Evolutionary conservation across 2,329 filamentous ascomycete genomes (phyloP), one percentile per base, ranked within the genome.

Genomic region (Westerdykella aurantiaca): DNA sequence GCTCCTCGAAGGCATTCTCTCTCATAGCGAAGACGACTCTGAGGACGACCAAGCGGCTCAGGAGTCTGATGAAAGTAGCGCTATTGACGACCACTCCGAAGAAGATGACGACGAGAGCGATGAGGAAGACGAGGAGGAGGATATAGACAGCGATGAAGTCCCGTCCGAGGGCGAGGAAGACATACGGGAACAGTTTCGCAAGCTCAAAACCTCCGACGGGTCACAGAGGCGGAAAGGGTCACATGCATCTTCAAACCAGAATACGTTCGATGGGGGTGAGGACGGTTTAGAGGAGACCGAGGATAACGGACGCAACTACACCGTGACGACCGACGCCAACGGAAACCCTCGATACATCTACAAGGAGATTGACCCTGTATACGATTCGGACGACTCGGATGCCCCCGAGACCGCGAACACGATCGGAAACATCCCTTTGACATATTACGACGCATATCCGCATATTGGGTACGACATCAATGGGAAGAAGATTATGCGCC

Each of bases 401-500:
- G 84, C 83, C 3, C 81, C 85, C 49, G 85, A 81, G 44, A 80
- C 83, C 22, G 77, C 76, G 41, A 98, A 98, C 71, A 97, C 93
- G 0, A 96, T 98, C 58, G 94, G 93, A 55, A 78, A 97, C 64
- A 98, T 98, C 47, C 88, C 90, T 5, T 73, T 97, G 39, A 85
- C 86, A 3, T 97, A 95, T 71, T 98, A 98, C 73, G 93, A 98
- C 67, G 86, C 88, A 31, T 98, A 96, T 65, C 93, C 93, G 40
- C 93, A 98, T 66, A 96, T 98, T 64, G 93, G 93, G 47, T 98
- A 98, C 71, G 88, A 96, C 60, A 97, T 98, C 72, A 95, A 98
- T 68, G 93, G 93, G 68, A 96, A 94, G 78, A 94, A 87, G 69
- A 95, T 98, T 52, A 87, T 95, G 83, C 85, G 93, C 41, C 93